These are phyloP conservation scores for Mychonastes homosphaera DNA, from an alignment of 139 green algal genomes.

Conservation along the genomic window DNA sequence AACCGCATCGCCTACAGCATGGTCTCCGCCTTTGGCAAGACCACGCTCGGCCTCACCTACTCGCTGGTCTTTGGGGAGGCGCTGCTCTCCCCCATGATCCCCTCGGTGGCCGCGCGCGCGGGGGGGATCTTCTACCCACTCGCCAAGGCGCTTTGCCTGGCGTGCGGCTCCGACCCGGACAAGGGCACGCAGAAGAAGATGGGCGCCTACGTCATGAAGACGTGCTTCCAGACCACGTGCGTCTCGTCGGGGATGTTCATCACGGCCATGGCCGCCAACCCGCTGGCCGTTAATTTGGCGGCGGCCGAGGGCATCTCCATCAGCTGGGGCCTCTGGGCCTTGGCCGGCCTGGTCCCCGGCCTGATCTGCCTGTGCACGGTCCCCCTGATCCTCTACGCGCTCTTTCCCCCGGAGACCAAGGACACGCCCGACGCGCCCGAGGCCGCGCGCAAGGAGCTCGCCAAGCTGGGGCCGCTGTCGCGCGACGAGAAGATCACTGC, in stretches of 20 bases:
- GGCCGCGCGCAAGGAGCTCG: slow-evolving; percentile 79
- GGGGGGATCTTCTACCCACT: slow-evolving; percentile 97
- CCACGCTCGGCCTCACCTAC: slow-evolving; percentile 95
- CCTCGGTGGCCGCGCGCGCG: slow-evolving; percentile 86
- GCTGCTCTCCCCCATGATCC: slow-evolving; percentile 94
- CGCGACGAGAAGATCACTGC: slow-evolving; percentile 91
- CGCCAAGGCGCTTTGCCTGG: slow-evolving; percentile 89
- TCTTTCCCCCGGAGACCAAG: slow-evolving; percentile 89
- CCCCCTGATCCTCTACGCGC: slow-evolving; percentile 86
- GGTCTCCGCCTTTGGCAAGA: slow-evolving; percentile 90
- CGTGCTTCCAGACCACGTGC: slow-evolving; percentile 84
- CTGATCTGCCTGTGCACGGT: slow-evolving; percentile 68
- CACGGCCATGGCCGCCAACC: slow-evolving; percentile 99
- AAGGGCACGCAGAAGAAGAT: slow-evolving; percentile 93
- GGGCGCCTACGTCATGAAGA: slow-evolving; percentile 96
- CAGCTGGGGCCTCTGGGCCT: slow-evolving; percentile 86
- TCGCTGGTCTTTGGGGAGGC: slow-evolving; percentile 91
- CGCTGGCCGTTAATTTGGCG: slow-evolving; percentile 92
- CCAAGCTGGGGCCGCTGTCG: slow-evolving; percentile 86
- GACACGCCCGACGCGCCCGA: slow-evolving; percentile 88
- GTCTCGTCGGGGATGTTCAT: slow-evolving; percentile 94
- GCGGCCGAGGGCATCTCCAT: slow-evolving; percentile 75
- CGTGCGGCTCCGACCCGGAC: slow-evolving; percentile 82
- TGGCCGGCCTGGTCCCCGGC: slow-evolving; percentile 83
- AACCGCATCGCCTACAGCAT: slow-evolving; percentile 95